phyloP scores from a whole-genome alignment of 2,329 filamentous ascomycete genomes.

The Trichoderma endophyticum region DNA sequence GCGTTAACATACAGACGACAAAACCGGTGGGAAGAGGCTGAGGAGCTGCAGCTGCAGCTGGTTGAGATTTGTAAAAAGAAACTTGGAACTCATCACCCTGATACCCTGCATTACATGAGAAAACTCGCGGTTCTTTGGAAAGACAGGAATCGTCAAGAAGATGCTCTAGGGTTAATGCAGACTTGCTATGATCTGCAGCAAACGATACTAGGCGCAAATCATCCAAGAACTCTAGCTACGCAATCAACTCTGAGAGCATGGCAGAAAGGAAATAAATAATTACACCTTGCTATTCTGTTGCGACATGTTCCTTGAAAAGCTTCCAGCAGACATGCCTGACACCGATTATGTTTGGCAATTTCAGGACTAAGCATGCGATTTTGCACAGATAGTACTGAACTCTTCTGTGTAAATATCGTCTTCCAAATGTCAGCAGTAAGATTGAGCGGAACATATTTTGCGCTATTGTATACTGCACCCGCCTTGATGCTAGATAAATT shows the following conservation, averaged over 20 bases:
- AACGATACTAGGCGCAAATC: not conserved
- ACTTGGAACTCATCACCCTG: not conserved
- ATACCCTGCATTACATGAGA: not conserved
- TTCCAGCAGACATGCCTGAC: too few species aligned
- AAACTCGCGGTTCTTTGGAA: not conserved
- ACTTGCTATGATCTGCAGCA: not conserved
- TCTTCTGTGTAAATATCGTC: too few species aligned
- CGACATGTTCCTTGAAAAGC: too few species aligned
- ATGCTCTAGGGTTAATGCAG: not conserved
- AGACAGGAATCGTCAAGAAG: not conserved
- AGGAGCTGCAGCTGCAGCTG: conserved; percentile 27
- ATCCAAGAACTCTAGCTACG: not conserved
- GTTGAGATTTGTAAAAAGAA: conserved; percentile 27
- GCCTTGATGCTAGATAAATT: not conserved
- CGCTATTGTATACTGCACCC: not conserved
- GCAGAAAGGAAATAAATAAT: not conserved
- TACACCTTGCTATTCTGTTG: fast-evolving
- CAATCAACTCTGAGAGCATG: not conserved
- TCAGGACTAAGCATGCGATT: too few species aligned
- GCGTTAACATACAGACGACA: not conserved
- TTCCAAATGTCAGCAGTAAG: too few species aligned
- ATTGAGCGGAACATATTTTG: too few species aligned
- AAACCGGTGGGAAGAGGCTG: not conserved
- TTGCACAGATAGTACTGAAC: too few species aligned
- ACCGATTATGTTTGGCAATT: too few species aligned